Evolutionary conservation across 768 basidiomycete species (phyloP), one percentile per base, ranked within the genome.

Genomic region (Brasilioporus rufonigricans): DNA sequence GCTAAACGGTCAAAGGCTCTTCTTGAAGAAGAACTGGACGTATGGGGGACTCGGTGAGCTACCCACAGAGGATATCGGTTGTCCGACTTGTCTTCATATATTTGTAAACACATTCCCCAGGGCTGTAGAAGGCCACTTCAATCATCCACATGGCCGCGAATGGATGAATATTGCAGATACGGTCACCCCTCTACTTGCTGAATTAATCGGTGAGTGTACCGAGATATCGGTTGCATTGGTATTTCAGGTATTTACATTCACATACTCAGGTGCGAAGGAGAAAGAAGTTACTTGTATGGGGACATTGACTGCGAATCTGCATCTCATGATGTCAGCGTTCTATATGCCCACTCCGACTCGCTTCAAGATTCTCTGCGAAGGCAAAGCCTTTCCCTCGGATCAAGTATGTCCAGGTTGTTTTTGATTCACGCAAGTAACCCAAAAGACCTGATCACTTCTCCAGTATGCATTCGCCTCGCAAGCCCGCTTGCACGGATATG

Each of bases 381-480:
- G 85, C 39, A 87, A 82, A 55, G 94, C 95, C 2, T 99, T 99
- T 72, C 95, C 97, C 64, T 95, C 92, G 70, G 97, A 99, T 80
- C 90, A 93, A 78, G 96, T 91, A 52, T 60, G 82, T 68, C 39
- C 49, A 36, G 9, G 18, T 24, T 56, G 29, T 49, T 51, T 62
- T 50, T n/a, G 5, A 38, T 53, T 40, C 31, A 49, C 50, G 56
- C 36, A 27, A 54, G 58, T 19, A 65, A 59, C 51, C 48, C 45
- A 59, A 40, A 53, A n/a, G 7, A 56, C 52, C 23, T 41, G 4
- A 29, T 35, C 52, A 23, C 53, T 31, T 53, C 54, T 48, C 41
- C 66, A 98, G 95, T 98, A 98, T 71, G 97, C 96, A 32, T 92
- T 98, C 67, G 82, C 89, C 52, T 97, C 96, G n/a, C 97, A 98